Conservation (phyloP, 768 basidiomycete species). For the Gelatoporia subvermispora region DNA sequence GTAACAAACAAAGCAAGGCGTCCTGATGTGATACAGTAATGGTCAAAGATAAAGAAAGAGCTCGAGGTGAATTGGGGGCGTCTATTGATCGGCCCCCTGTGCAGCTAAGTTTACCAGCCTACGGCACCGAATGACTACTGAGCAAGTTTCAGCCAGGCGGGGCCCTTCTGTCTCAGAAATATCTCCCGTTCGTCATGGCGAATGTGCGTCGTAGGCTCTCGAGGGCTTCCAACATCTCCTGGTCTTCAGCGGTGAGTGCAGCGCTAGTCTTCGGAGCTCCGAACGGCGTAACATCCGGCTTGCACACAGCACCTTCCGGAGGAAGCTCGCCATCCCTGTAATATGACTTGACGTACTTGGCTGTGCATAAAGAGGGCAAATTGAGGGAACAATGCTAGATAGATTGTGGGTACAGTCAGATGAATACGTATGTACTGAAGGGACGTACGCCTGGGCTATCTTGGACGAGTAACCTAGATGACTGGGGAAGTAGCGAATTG, state of each 20-base stretch:
- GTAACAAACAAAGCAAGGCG: too few species aligned
- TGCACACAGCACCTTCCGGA: conserved; percentile 14
- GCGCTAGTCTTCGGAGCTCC: neutral
- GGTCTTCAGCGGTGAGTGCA: conserved; percentile 9
- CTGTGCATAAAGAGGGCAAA: conserved; percentile 17
- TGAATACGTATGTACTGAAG: neutral
- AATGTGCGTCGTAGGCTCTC: neutral
- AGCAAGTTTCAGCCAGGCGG: too few species aligned
- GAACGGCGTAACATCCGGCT: conserved; percentile 16
- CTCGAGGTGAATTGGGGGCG: too few species aligned
- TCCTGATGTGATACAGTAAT: too few species aligned
- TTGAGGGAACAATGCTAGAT: conserved; percentile 12
- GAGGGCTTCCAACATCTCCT: conserved; percentile 11
- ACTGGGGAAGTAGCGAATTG: conserved; percentile 16
- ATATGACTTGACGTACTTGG: conserved; percentile 15
- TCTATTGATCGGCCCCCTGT: too few species aligned
- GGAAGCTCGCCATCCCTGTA: conserved; percentile 15
- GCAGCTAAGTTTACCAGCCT: too few species aligned
- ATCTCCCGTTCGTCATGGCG: too few species aligned
- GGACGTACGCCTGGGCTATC: conserved; percentile 23
- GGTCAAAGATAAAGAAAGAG: too few species aligned
- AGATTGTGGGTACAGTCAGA: neutral
- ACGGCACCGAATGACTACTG: too few species aligned
- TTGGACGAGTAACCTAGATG: conserved; percentile 23
- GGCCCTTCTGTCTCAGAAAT: too few species aligned